Percentiles rank a stretch among this genome's conserved stretches.
Conservation (phyloP, 805 yeast species). For the Vanderwaltozyma polyspora region DNA sequence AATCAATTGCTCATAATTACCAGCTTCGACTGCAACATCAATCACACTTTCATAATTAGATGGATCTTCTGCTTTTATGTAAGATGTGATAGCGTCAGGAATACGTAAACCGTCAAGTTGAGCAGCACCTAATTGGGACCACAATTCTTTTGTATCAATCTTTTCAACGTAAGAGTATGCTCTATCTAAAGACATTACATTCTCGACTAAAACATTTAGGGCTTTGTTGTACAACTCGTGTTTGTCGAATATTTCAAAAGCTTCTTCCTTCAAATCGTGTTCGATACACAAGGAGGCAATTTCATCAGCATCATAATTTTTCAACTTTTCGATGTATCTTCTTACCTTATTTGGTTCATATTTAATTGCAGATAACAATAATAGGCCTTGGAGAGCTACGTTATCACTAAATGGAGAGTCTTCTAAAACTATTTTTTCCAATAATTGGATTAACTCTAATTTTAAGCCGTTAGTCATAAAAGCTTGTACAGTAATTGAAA, state of each 20-base stretch:
- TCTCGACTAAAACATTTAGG: constrained; percentile 82
- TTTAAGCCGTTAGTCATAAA: constrained; percentile 94
- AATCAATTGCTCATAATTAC: constrained; percentile 87
- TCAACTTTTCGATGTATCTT: constrained; percentile 77
- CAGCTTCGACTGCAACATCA: constrained; percentile 91
- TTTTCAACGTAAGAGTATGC: constrained; percentile 90
- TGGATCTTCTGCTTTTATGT: constrained; percentile 86
- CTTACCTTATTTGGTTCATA: constrained; percentile 82
- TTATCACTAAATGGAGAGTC: constrained; percentile 96
- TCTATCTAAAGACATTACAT: constrained; percentile 86
- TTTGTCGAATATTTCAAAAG: constrained; percentile 83
- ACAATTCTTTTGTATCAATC: constrained; percentile 71
- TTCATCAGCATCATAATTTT: constrained; percentile 84
- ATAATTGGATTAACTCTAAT: constrained; percentile 80
- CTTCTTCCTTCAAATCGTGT: constrained; percentile 84
- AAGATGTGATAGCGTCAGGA: constrained; percentile 84
- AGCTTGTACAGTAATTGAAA: constrained; percentile 85
- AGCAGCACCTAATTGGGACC: constrained; percentile 94
- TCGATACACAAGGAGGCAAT: constrained; percentile 88
- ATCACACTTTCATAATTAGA: constrained; percentile 82
- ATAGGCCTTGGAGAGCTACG: constrained; percentile 85
- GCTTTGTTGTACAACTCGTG: constrained; percentile 70
- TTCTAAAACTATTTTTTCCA: constrained; percentile 92
- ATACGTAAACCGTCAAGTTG: constrained; percentile 89
- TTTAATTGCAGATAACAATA: constrained; percentile 88